These are phyloP conservation scores for Talaromyces sp. DNA, from an alignment of 2,329 filamentous ascomycete species.

Conservation along the genomic window DNA sequence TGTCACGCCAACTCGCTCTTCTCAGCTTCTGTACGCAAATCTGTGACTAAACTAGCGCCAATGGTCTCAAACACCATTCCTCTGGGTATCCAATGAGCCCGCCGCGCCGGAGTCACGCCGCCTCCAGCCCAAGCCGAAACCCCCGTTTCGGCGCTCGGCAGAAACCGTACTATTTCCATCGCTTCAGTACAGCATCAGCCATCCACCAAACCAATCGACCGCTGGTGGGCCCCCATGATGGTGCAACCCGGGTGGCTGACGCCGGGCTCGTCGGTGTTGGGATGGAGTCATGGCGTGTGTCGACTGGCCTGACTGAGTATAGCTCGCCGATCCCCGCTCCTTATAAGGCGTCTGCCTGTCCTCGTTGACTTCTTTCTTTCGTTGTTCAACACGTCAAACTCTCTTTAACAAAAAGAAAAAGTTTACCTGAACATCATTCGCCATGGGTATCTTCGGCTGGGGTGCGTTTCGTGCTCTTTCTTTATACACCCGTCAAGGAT, in stretches of 20 bases:
- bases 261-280: background rate
- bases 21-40: background rate
- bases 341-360: background rate
- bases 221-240: background rate
- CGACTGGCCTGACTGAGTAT: background rate
- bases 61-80: background rate
- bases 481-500: background rate
- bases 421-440: background rate
- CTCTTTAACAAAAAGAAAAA: background rate
- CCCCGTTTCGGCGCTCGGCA: background rate
- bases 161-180: background rate
- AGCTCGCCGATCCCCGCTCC: background rate
- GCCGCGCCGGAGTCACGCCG: background rate
- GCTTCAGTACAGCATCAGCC: background rate
- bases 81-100: background rate
- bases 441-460: conserved; percentile 12
- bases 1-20: background rate
- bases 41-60: background rate
- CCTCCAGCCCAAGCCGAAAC: background rate
- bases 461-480: conserved; percentile 1
- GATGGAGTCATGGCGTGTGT: background rate
- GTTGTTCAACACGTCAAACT: background rate
- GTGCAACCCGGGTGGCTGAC: background rate
- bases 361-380: background rate
- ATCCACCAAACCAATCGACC: background rate